phyloP scores from a whole-genome alignment of 192 early-diverging fungal genomes.

The Umbelopsis vinacea region DNA sequence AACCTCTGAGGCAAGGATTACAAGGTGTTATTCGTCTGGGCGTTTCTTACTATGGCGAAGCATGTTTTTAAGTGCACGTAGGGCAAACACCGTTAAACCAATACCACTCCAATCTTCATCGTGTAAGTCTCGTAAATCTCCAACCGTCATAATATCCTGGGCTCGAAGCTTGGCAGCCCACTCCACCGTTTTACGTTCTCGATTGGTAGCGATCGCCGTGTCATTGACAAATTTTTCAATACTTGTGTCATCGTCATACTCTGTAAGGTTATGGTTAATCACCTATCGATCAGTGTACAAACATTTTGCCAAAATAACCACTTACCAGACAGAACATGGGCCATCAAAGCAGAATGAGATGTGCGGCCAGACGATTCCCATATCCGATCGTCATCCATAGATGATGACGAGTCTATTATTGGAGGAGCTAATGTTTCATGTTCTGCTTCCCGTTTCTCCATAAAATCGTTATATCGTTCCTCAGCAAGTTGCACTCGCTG shows the following conservation, averaged over 20 bases:
- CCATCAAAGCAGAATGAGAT: conserved; percentile 18
- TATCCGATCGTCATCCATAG: conserved; percentile 6
- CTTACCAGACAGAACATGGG: conserved; percentile 24
- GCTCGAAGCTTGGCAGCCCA: conserved; percentile 69
- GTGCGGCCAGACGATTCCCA: neutral
- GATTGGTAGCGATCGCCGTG: conserved; percentile 66
- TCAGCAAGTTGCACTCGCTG: conserved; percentile 31
- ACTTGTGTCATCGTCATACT: conserved; percentile 59
- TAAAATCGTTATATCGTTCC: conserved; percentile 30
- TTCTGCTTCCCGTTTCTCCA: conserved; percentile 25
- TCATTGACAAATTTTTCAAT: conserved; percentile 78
- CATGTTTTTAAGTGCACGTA: conserved; percentile 57
- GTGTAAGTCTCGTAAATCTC: conserved; percentile 71
- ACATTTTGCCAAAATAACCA: neutral
- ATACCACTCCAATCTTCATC: conserved; percentile 77
- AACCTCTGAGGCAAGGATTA: conserved; percentile 12
- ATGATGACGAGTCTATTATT: neutral
- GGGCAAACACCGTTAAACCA: conserved; percentile 60
- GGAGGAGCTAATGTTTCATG: neutral
- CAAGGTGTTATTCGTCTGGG: neutral
- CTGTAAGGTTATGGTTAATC: conserved; percentile 27
- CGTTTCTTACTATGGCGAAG: conserved; percentile 30
- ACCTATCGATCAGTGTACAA: neutral
- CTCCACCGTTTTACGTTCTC: conserved; percentile 68
- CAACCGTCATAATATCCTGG: conserved; percentile 83